phyloP scores from a whole-genome alignment of 768 basidiomycete species.

The Agaricus blazei region DNA sequence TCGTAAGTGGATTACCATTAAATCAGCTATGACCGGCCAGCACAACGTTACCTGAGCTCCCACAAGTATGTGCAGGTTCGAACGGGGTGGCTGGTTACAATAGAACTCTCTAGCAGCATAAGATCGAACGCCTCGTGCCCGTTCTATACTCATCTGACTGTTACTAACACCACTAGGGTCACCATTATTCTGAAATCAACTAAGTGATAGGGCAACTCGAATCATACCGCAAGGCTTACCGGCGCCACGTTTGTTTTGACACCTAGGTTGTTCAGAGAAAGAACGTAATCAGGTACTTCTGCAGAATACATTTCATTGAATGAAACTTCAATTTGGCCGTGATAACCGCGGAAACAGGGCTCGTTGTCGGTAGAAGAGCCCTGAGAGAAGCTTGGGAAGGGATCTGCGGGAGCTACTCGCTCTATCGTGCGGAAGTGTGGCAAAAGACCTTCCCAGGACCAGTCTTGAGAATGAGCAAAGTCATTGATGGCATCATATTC shows the following conservation, averaged over 20 bases:
- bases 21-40: background rate
- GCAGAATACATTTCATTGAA: background rate
- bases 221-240: background rate
- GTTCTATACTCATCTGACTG: background rate
- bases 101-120: background rate
- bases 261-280: background rate
- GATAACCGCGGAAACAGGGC: background rate
- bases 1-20: background rate
- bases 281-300: background rate
- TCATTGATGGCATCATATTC: background rate
- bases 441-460: background rate
- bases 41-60: background rate
- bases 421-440: background rate
- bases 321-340: background rate
- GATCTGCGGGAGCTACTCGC: background rate
- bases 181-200: background rate
- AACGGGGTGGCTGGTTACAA: background rate
- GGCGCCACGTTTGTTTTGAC: background rate
- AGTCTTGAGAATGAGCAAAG: background rate
- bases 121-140: background rate
- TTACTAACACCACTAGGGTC: background rate
- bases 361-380: background rate
- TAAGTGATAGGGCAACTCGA: no score
- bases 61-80: background rate
- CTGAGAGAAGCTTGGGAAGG: background rate